Evolutionary conservation across 768 basidiomycete genomes (phyloP), one percentile per base, ranked within the genome.

Genomic region (Hericium rajendrae): DNA sequence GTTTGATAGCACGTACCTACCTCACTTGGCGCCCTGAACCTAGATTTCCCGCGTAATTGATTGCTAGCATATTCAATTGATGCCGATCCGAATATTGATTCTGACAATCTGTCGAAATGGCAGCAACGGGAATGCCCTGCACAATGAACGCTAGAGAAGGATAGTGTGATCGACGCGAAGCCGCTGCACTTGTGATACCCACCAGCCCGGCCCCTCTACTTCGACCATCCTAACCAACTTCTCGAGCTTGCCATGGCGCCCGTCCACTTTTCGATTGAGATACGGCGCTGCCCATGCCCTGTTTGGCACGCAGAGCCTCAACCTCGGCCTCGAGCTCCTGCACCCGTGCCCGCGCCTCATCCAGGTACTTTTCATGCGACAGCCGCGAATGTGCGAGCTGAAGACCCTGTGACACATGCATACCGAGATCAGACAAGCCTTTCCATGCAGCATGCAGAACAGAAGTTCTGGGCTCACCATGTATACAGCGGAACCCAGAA

Each of bases 401-500:
- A 41, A 91, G 73, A 49, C 77, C 82, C 89, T 91, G 63, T 18
- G 51, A 38, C 40, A 13, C 48, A 16, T 38, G 20, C 18, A 59
- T 49, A 49, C 32, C 46, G 60, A 54, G 53, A 22, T 58, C 20
- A 38, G 53, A 15, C 43, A 51, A 40, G 24, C 51, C 51, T 53
- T 57, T 48, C 20, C 8, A 26, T 48, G 22, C 5, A 12, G 26
- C 39, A 53, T 10, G 26, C 53, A 57, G 51, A 53, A 41, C 56
- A 59, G 15, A 6, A 56, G 18, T 18, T 12, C 40, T 15, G n/a
- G 6, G 64, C 78, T 57, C 66, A 88, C 89, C 63, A 89, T 74
- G 71, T 89, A 91, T 56, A 91, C 78, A 9, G 84, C 86, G 53
- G 88, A 89, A 16, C 88, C 90, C 12, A 92, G 75, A 53, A 92